Conservation (phyloP, 768 basidiomycete species). For the Suillus spraguei region DNA sequence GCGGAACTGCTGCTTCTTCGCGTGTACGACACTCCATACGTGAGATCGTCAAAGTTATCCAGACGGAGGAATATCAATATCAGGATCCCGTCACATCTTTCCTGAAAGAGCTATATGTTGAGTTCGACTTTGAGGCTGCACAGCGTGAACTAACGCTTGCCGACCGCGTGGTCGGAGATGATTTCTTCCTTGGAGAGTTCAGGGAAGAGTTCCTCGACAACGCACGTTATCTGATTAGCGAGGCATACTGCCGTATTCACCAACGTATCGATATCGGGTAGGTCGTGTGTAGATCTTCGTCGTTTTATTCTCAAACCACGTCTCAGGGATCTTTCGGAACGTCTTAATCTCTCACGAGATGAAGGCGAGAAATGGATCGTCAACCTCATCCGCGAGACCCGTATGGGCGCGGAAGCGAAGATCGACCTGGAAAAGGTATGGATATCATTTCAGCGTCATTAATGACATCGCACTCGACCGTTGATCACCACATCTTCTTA, state of each 20-base stretch:
- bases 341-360: too few species aligned
- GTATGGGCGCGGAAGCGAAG: too few species aligned
- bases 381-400: too few species aligned
- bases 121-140: conserved; percentile 96
- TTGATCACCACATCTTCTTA: too few species aligned
- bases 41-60: conserved; percentile 91
- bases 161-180: conserved; percentile 82
- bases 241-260: conserved; percentile 45
- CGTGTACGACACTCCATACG: conserved; percentile 87
- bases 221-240: too few species aligned
- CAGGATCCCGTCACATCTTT: conserved; percentile 92
- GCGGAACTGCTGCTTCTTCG: conserved; percentile 52
- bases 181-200: conserved; percentile 93
- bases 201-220: conserved; percentile 72
- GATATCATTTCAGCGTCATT: too few species aligned
- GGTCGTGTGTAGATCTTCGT: too few species aligned
- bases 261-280: conserved; percentile 50
- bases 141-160: conserved; percentile 79
- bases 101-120: conserved; percentile 83
- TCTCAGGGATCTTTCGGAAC: too few species aligned
- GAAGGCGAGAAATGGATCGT: too few species aligned
- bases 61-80: conserved; percentile 96
- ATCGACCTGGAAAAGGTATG: too few species aligned
- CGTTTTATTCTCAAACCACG: too few species aligned
- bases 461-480: too few species aligned